A percentile compares a stretch with the other conserved stretches of the same genome.
Evolutionary conservation across 2,329 filamentous ascomycete species (phyloP).

Genomic region (Ilyonectria mors-panacis): DNA sequence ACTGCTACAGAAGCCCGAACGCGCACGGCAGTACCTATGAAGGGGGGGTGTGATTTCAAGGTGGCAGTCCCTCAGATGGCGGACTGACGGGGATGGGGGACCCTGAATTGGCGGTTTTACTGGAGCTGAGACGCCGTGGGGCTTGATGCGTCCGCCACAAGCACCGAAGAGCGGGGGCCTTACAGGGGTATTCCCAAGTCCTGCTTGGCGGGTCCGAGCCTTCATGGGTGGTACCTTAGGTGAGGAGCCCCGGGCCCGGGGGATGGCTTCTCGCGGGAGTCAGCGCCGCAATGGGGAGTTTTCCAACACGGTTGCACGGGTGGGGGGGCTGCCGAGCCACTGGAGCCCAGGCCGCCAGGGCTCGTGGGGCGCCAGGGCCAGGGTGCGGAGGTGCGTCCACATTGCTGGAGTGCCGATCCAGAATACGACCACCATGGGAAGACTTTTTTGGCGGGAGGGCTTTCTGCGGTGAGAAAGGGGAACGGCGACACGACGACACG

Average conservation of each 20-base stretch:
- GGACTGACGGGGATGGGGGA: constrained; percentile 29
- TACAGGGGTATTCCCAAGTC: not conserved
- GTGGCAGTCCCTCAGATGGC: constrained; percentile 7
- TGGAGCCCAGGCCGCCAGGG: constrained; percentile 6
- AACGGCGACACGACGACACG: not conserved
- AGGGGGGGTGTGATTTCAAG: constrained; percentile 30
- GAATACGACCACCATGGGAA: constrained; percentile 19
- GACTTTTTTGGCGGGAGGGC: constrained; percentile 3
- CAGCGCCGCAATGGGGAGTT: constrained; percentile 20
- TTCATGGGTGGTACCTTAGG: no score
- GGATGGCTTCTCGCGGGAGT: constrained; percentile 20
- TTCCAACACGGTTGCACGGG: constrained; percentile 10
- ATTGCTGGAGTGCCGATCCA: constrained; percentile 27
- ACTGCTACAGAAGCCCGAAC: not conserved
- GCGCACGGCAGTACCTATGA: not conserved
- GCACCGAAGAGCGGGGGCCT: constrained; percentile 34
- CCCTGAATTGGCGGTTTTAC: constrained; percentile 48
- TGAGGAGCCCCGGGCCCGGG: constrained; percentile 2
- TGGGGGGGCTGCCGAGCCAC: constrained; percentile 1
- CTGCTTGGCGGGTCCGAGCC: no score
- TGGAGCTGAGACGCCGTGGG: constrained; percentile 33
- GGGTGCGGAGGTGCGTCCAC: constrained; percentile 19
- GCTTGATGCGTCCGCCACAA: constrained; percentile 28
- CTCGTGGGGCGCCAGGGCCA: constrained; percentile 12
- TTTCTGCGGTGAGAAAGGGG: constrained; percentile 11